Base-by-base conservation (phyloP, 2,329 filamentous ascomycete genomes). In the Aspergillus ibericus region DNA sequence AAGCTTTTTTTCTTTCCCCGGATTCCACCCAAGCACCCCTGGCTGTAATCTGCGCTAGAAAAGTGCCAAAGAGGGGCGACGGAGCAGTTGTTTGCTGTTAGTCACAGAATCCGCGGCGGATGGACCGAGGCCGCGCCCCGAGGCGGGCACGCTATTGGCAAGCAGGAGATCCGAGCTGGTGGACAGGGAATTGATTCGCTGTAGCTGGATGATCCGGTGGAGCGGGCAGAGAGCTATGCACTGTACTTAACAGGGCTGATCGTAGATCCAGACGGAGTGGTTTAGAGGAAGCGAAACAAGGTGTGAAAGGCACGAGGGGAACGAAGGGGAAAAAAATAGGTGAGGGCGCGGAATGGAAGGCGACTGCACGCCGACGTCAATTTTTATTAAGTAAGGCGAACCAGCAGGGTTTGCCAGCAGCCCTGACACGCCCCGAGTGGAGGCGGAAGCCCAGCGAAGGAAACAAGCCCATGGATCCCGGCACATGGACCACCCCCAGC, bases 41-140 rank as follows among this genome's bases (percentile, higher is more conserved):
- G 61, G 59, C 60, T 68, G 56, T 49, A 62, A 51, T 38, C 57
- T 52, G 35, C 36, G 32, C 55, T 52, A 52, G 49, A 57, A 36
- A 29, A 46, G 52, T 35, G 44, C 48, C 47, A 32, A 59, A 57
- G 70, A 65, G 66, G 64, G 66, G 65, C 59, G 66, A 63, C 60
- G 59, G 63, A 53, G 32, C 7, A n/a, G n/a, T 3, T 53, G 55
- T 70, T 70, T 70, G 66, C 70, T 72, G 70, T 74, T 73, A 74
- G 72, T 73, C 70, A 74, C 70, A 63, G 66, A 72, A 70, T 63
- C 38, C 18, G 52, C 56, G 54, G 50, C 56, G 56, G 60, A 61
- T 59, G 60, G 56, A 60, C 56, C 59, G 48, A 59, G 29, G 46
- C 52, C 59, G 55, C 40, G 20, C 38, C 53, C 62, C 46, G 60